Conservation (phyloP, 441 rosid genomes). For the Lepidium campestre region DNA sequence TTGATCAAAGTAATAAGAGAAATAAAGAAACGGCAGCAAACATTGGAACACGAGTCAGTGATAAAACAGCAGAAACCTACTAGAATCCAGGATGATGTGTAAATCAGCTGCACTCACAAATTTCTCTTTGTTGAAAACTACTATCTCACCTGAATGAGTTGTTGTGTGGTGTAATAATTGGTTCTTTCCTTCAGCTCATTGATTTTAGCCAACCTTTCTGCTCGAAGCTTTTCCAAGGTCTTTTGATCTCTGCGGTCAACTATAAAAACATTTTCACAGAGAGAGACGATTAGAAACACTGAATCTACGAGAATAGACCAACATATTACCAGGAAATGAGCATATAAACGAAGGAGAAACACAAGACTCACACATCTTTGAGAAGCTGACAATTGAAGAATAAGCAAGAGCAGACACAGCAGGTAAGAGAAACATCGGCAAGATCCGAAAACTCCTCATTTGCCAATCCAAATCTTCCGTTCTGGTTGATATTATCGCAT, state of each 20-base stretch:
- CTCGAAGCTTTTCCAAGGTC: slow-evolving; percentile 73
- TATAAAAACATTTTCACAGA: slow-evolving; percentile 22
- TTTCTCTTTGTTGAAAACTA: neutral
- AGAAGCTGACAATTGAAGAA: slow-evolving; percentile 52
- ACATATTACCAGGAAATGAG: neutral
- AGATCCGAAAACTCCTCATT: slow-evolving; percentile 65
- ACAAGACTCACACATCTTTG: slow-evolving; percentile 64
- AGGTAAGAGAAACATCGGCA: slow-evolving; percentile 88
- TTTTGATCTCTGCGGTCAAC: slow-evolving; percentile 86
- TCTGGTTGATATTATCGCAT: slow-evolving; percentile 71
- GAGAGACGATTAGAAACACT: neutral
- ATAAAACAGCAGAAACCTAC: slow-evolving; percentile 9
- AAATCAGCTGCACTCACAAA: neutral
- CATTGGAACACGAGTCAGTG: neutral
- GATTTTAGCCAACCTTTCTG: slow-evolving; percentile 84
- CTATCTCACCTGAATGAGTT: slow-evolving; percentile 73
- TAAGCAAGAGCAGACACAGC: slow-evolving; percentile 56
- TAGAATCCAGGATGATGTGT: neutral
- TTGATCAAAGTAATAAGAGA: neutral
- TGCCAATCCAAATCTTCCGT: slow-evolving; percentile 68
- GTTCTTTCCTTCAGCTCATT: slow-evolving; percentile 91
- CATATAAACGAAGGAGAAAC: neutral
- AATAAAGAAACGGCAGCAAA: neutral
- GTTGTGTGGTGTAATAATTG: slow-evolving; percentile 86
- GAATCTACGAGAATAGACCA: neutral